phyloP scores from a whole-genome alignment of 2,329 filamentous ascomycete species.

The Apiospora malaysiana region DNA sequence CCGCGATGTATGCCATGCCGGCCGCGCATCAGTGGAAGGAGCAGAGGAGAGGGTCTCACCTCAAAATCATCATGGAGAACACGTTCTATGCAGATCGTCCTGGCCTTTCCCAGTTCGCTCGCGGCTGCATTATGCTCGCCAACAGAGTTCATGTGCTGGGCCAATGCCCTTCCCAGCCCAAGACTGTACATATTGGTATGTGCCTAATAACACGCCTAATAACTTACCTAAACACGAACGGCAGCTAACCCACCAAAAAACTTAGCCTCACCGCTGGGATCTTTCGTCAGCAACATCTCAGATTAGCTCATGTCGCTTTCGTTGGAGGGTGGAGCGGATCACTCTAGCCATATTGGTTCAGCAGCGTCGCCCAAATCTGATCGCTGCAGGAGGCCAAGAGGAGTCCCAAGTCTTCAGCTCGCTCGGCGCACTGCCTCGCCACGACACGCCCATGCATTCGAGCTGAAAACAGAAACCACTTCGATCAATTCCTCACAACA shows the following conservation, averaged over 20 bases:
- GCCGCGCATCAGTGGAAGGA: background rate
- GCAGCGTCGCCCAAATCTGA: conserved; percentile 10
- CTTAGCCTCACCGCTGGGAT: conserved; percentile 10
- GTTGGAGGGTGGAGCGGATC: conserved; percentile 11
- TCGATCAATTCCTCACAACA: background rate
- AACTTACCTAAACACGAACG: conserved; percentile 12
- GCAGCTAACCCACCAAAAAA: conserved; percentile 13
- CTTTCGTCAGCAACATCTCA: conserved; percentile 12
- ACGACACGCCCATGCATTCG: background rate
- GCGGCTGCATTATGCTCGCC: background rate
- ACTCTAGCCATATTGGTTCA: background rate
- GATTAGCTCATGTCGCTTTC: conserved; percentile 17
- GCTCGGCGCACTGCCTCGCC: background rate
- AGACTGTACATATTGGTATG: background rate
- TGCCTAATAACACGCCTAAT: background rate
- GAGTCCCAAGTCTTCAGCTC: background rate
- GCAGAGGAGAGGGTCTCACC: conserved; percentile 1
- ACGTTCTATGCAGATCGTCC: background rate
- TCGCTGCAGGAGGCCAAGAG: background rate
- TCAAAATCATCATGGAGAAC: background rate
- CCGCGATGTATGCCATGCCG: background rate
- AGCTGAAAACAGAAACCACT: no score
- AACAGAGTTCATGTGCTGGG: conserved; percentile 6
- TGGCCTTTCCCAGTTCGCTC: background rate
- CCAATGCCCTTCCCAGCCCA: background rate